Evolutionary conservation across 495 filamentous ascomycete species (phyloP).

Genomic region (Penicillium fimorum): DNA sequence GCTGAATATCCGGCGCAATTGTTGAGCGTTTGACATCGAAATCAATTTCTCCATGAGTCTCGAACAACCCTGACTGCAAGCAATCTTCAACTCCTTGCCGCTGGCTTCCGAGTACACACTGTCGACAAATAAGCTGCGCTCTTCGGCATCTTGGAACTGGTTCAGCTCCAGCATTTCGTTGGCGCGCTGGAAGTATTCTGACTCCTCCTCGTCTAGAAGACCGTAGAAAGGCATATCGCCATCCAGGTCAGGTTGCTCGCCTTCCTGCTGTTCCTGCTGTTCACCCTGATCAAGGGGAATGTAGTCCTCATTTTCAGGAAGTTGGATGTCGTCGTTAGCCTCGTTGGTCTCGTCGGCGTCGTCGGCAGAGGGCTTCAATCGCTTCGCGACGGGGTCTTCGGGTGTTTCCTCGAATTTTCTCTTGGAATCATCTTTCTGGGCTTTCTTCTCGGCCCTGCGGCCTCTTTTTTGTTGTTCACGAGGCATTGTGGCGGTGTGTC

Average conservation of each 20-base stretch:
- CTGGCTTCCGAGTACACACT: constrained; percentile 83
- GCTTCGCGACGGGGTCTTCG: constrained; percentile 41
- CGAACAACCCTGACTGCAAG: constrained; percentile 91
- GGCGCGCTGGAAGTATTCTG: constrained; percentile 89
- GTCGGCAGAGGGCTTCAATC: constrained; percentile 37
- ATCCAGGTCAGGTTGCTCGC: constrained; percentile 10
- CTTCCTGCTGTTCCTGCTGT: constrained; percentile 12
- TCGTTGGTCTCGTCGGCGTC: constrained; percentile 15
- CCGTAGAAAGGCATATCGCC: constrained; percentile 74
- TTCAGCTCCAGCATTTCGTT: constrained; percentile 87
- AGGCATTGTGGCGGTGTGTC: constrained; percentile 38
- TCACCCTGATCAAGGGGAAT: constrained; percentile 37
- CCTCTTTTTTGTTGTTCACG: constrained; percentile 67
- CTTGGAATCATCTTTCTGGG: constrained; percentile 43
- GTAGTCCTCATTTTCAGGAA: constrained; percentile 30
- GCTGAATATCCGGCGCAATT: constrained; percentile 81
- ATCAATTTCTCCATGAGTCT: constrained; percentile 90
- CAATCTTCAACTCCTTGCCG: constrained; percentile 94
- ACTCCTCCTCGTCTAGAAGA: constrained; percentile 82
- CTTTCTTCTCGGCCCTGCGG: constrained; percentile 57
- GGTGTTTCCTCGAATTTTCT: constrained; percentile 42
- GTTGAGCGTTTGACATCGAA: constrained; percentile 69
- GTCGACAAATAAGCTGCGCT: constrained; percentile 73
- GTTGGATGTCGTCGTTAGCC: constrained; percentile 24
- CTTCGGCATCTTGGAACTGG: constrained; percentile 74